Conservation (phyloP, 345 rosid genomes). For the Populus simonii region DNA sequence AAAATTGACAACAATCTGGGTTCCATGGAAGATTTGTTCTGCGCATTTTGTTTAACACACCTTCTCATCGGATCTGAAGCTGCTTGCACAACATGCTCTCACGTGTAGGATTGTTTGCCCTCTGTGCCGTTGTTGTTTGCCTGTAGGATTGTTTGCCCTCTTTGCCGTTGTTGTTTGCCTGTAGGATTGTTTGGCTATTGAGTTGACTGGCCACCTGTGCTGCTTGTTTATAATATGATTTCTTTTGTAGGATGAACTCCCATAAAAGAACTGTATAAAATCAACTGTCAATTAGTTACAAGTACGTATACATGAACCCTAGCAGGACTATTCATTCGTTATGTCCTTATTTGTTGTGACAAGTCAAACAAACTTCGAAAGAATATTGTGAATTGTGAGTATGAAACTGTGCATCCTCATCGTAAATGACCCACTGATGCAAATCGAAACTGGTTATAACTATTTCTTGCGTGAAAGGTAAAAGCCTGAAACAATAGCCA, state of each 20-base stretch:
- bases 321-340: not conserved
- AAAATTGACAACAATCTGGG: not conserved
- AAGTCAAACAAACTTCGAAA: too few relatives aligned
- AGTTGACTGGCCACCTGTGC: not conserved
- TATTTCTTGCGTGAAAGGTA: slow-evolving; percentile 57
- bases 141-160: not conserved
- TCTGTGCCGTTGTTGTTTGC: not conserved
- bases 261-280: not conserved
- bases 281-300: not conserved
- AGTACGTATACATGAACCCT: not conserved
- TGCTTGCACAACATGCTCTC: not conserved
- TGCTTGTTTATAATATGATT: not conserved
- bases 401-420: not conserved
- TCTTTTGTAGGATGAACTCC: not conserved
- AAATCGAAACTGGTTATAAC: not conserved
- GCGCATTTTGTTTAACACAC: not conserved
- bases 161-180: not conserved
- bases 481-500: slow-evolving; percentile 65
- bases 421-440: not conserved
- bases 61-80: not conserved
- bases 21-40: not conserved
- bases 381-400: not conserved
- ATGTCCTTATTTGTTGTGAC: not conserved
- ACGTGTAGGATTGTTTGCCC: not conserved
- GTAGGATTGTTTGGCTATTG: not conserved